Conservation (phyloP, 208 protist species). For the Naegleria fowleri region DNA sequence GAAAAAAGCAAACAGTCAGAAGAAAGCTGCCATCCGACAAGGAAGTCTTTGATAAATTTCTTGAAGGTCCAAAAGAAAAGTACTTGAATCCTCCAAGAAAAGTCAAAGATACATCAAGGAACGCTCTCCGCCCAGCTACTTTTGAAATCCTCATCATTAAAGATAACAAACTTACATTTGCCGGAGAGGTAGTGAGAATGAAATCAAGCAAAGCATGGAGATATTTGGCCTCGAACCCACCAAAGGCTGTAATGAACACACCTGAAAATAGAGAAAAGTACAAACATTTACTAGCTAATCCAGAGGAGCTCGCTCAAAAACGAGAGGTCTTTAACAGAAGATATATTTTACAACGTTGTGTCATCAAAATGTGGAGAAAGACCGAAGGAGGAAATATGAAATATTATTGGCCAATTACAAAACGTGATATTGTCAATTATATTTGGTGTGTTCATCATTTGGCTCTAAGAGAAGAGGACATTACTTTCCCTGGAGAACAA, state of each 20-base stretch:
- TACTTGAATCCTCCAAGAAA: not conserved
- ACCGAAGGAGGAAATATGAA: not conserved
- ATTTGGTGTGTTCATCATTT: not conserved
- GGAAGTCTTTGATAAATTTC: not conserved
- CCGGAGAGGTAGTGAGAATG: not conserved
- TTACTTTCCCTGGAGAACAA: not conserved
- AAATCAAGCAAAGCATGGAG: not conserved
- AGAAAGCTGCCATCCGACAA: not conserved
- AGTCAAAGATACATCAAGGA: not conserved
- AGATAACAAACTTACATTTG: not conserved
- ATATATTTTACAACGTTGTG: not conserved
- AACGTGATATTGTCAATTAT: not conserved
- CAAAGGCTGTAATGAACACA: not conserved
- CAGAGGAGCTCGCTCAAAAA: not conserved
- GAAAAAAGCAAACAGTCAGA: not conserved
- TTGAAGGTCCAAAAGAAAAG: not conserved
- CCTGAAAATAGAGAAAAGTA: not conserved
- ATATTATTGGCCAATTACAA: not conserved
- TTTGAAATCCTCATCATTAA: not conserved
- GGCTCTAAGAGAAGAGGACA: not conserved
- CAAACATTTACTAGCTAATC: not conserved
- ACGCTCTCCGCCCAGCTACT: not conserved
- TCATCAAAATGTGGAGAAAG: not conserved
- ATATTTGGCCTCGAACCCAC: not conserved
- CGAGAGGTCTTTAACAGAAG: not conserved